A percentile compares a stretch with the other conserved stretches of the same genome.
phyloP scores from a whole-genome alignment of 2,329 filamentous ascomycete species.

The Clarireedia hainanense region DNA sequence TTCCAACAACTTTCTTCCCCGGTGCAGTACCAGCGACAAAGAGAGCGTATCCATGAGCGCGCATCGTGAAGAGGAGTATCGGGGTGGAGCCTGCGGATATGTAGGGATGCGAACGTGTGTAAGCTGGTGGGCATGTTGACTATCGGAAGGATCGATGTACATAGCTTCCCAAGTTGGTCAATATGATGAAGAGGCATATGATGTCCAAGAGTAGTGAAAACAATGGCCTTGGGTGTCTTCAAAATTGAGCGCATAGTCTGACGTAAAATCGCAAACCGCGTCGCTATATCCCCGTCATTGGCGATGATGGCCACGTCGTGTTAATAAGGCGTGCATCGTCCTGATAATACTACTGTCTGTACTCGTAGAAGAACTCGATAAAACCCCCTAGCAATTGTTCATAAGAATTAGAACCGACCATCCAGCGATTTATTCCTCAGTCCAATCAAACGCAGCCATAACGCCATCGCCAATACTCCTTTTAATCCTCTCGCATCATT shows the following conservation, averaged over 20 bases:
- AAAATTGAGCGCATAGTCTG: too few species aligned
- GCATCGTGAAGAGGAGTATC: neutral
- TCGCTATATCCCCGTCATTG: too few species aligned
- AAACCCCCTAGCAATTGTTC: neutral
- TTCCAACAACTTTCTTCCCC: constrained; percentile 15
- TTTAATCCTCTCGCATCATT: neutral
- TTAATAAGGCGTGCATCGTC: neutral
- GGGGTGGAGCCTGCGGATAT: neutral
- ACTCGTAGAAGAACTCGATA: too few species aligned
- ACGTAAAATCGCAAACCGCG: too few species aligned
- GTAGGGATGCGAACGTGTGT: neutral
- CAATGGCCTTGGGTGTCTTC: too few species aligned
- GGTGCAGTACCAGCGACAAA: constrained; percentile 10
- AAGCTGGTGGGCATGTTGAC: neutral
- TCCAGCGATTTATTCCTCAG: neutral
- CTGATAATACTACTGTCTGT: too few species aligned
- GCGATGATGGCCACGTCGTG: too few species aligned
- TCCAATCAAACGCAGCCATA: neutral
- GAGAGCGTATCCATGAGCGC: constrained; percentile 6
- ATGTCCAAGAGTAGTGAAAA: too few species aligned
- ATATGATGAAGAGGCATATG: too few species aligned
- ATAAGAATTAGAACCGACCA: neutral
- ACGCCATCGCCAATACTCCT: constrained; percentile 6
- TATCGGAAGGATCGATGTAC: neutral
- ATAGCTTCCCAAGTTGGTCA: too few species aligned